Base-by-base conservation (phyloP, 2,329 filamentous ascomycete genomes). In the Phialocephala subalpina region DNA sequence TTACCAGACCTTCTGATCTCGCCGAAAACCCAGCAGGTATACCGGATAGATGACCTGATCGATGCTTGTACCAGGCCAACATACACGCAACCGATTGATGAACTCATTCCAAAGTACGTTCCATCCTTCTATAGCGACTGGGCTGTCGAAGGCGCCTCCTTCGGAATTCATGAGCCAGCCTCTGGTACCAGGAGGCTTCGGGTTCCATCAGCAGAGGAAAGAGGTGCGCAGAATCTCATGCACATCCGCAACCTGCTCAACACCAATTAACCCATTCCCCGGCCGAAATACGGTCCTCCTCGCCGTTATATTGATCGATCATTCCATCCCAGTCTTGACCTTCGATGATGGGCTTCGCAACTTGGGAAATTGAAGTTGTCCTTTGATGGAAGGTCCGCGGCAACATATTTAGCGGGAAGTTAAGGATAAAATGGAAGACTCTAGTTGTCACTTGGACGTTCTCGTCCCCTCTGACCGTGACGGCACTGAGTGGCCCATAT, bases 161-260 rank as follows among this genome's bases (percentile, higher is more conserved):
- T 70, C 62, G 72, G 73, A 3, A 71, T 75, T 61, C 60, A 59
- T 20, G 69, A 66, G 12, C 57, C 62, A 33, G 47, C 38, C 4
- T 35, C 62, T 58, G 58, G 64, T 12, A 36, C 40, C n/a, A 60
- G 58, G 22, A 65, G 65, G 20, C 53, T 68, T 12, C 47, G 60
- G 27, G 47, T 65, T 27, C 63, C 59, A 57, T 72, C 69, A 8
- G 65, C 68, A 3, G 72, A 75, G 58, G 72, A 74, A 56, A 69
- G 60, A 35, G 72, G 71, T 20, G 72, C 71, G 7, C 72, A 71
- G 53, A 69, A 69, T 52, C 70, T 76, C 7, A 76, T 77, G 73
- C 69, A 75, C 52, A 77, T 77, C 58, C 70, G 69, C 7, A 77
- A 76, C 66, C 58, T 77, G 62, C 69, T 76, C 22, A 77, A 77